A percentile compares a stretch with the other conserved stretches of the same genome.
Evolutionary conservation across 2,329 filamentous ascomycete species (phyloP).

Genomic region (Canariomyces notabilis): DNA sequence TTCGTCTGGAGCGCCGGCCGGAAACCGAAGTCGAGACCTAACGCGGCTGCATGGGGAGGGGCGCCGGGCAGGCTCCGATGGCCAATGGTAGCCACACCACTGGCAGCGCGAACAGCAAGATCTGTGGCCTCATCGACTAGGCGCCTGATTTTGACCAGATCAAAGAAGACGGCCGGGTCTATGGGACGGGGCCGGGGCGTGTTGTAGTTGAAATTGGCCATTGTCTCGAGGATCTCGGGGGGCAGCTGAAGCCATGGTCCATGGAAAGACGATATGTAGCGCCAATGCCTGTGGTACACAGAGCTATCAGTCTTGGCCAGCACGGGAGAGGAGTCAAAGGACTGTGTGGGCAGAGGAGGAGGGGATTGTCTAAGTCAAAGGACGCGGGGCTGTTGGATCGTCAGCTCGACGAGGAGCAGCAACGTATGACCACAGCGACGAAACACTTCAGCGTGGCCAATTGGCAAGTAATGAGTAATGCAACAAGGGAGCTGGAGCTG

Average conservation of each 20-base stretch:
- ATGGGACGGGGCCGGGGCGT: constrained; percentile 70
- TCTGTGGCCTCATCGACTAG: constrained; percentile 76
- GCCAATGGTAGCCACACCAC: constrained; percentile 62
- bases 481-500: background rate
- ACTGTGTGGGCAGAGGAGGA: too few relatives aligned
- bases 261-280: constrained; percentile 77
- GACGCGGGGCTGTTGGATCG: too few relatives aligned
- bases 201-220: constrained; percentile 76
- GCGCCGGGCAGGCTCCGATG: constrained; percentile 51
- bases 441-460: background rate
- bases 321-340: background rate
- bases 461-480: background rate
- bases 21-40: constrained; percentile 48
- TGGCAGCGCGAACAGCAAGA: constrained; percentile 71
- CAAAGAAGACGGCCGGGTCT: constrained; percentile 76
- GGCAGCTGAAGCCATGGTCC: constrained; percentile 79
- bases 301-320: background rate
- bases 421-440: background rate
- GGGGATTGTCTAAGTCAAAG: background rate
- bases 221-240: constrained; percentile 69
- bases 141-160: constrained; percentile 74
- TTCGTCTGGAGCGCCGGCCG: constrained; percentile 54
- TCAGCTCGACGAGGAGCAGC: background rate
- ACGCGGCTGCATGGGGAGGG: constrained; percentile 32
- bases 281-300: constrained; percentile 66